phyloP scores from a whole-genome alignment of 768 basidiomycete species.

The Trametes gibbosa region DNA sequence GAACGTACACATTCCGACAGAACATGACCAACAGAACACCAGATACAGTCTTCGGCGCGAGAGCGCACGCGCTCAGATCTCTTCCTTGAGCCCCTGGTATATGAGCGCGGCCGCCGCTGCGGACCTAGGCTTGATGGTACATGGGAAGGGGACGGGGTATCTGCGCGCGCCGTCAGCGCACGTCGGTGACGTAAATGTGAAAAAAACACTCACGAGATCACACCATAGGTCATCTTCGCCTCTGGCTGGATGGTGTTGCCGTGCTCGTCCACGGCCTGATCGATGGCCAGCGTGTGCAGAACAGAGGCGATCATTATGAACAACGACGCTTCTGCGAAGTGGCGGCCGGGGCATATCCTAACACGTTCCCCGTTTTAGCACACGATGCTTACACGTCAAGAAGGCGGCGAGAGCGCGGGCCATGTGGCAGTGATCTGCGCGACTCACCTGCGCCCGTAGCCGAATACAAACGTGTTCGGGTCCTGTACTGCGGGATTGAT shows the following conservation, averaged over 20 bases:
- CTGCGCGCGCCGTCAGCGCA: not conserved
- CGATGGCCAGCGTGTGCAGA: constrained; percentile 12
- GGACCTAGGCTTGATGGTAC: constrained; percentile 13
- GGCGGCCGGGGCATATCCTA: constrained; percentile 12
- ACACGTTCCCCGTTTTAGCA: not conserved
- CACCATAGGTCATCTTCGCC: constrained; percentile 14
- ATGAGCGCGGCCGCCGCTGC: constrained; percentile 1
- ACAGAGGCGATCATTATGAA: constrained; percentile 16
- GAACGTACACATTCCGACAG: not conserved
- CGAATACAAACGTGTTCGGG: constrained; percentile 13
- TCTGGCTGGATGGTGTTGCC: constrained; percentile 8
- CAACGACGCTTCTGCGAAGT: constrained; percentile 13
- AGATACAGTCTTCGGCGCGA: not conserved
- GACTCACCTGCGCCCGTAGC: constrained; percentile 17
- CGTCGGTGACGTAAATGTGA: not conserved
- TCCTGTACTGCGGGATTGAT: constrained; percentile 8
- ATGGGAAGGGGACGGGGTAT: constrained; percentile 8
- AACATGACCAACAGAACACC: not conserved
- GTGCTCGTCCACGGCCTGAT: constrained; percentile 10
- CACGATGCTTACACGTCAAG: not conserved
- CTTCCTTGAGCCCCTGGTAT: not conserved
- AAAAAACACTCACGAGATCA: constrained; percentile 9
- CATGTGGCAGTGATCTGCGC: not conserved
- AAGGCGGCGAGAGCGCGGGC: not conserved
- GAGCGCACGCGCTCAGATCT: not conserved